Base-by-base conservation (phyloP, 768 basidiomycete species). In the Suillus luteus region DNA sequence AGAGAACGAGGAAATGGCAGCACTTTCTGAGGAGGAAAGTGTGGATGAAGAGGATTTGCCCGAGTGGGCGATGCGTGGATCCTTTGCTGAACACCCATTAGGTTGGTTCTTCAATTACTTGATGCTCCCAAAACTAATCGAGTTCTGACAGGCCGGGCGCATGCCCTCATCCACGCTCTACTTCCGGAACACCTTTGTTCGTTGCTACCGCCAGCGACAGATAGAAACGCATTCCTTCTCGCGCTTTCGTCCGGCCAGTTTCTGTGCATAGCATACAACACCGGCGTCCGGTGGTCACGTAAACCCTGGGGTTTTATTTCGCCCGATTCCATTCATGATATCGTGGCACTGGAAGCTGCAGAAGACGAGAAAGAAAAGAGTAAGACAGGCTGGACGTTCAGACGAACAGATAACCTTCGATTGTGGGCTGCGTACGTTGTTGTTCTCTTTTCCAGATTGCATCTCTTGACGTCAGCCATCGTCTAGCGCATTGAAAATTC, bases 221-320 rank as follows among this genome's bases (percentile, higher is more conserved):
- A 72, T 59, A 78, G 62, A 31, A 57, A 61, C 11, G 71, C 72
- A 0, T 82, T 92, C 67, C 79, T 92, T 2, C 73, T 77, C 3
- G 81, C 80, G 5, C 78, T 92, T 8, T 83, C 90, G 1, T 93
- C 89, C 4, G 94, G 95, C 0, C 90, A 93, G 69, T 75, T 93
- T 10, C 83, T 96, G 14, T 96, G 94, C 69, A 73, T 81, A 2
- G 88, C 91, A 0, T 95, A 94, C 77, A 96, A 96, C 73, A 75
- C 83, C 12, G 89, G 86, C 35, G 90, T 96, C 0, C 85, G 95
- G 31, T 85, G 86, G 64, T 94, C 92, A 9, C 86, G 85, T 55
- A 86, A 90, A 67, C 92, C 92, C 0, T 96, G 93, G 93, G 95
- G 94, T 0, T 96, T 89, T 75, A 89, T 96, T 62, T 90, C 83